phyloP scores from a whole-genome alignment of 2,329 filamentous ascomycete genomes.

The Fusarium sp. region DNA sequence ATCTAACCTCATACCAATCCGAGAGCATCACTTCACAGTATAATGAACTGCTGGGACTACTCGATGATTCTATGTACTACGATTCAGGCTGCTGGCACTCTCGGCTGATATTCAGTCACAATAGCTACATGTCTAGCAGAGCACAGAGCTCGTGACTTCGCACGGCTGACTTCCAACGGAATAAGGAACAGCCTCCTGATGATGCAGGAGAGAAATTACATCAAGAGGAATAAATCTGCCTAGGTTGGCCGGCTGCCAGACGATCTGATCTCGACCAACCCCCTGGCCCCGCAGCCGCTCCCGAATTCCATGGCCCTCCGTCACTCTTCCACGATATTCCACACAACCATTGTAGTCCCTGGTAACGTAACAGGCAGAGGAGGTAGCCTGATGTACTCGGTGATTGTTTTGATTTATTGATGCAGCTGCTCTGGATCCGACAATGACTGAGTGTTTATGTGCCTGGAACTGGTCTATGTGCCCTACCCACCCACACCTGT shows the following conservation, averaged over 20 bases:
- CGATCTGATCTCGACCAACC: not conserved
- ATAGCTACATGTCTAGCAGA: not conserved
- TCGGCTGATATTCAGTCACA: not conserved
- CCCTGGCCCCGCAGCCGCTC: not conserved
- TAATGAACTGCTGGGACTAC: not conserved
- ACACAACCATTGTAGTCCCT: not conserved
- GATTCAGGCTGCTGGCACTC: not conserved
- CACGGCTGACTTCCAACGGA: not conserved
- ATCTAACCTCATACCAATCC: not conserved
- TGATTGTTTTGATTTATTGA: not conserved
- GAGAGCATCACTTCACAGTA: not conserved
- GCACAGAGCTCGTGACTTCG: not conserved
- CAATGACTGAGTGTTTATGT: conserved; percentile 8
- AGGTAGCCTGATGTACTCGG: rapidly evolving
- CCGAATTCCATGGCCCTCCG: not conserved
- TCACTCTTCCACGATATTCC: conserved; percentile 18
- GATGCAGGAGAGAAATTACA: not conserved
- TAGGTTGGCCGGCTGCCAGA: not conserved
- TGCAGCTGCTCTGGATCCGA: rapidly evolving
- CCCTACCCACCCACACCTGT: not conserved
- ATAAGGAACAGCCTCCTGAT: not conserved
- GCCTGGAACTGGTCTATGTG: not conserved
- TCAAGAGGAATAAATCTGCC: not conserved
- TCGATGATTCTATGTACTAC: not conserved
- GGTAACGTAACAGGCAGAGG: not conserved